Evolutionary conservation across 2,329 filamentous ascomycete species (phyloP).

Genomic region (Trematosphaeria pertusa): DNA sequence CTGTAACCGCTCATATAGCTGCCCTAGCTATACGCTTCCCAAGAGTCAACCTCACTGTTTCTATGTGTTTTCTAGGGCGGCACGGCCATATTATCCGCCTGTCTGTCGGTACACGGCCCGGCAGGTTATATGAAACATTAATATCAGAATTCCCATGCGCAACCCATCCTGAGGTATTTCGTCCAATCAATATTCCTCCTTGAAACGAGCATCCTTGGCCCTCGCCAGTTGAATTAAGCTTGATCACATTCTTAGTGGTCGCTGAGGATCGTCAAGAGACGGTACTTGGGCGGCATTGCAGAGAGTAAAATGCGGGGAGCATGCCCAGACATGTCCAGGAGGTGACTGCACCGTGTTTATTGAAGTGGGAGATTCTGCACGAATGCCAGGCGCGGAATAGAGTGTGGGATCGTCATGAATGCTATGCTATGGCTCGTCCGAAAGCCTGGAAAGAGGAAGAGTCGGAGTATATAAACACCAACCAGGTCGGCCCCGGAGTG

Average conservation of each 20-base stretch:
- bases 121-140: constrained; percentile 30
- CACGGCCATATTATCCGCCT: too few relatives aligned
- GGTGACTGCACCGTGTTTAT: constrained; percentile 26
- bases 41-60: too few relatives aligned
- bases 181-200: constrained; percentile 18
- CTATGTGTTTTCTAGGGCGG: too few relatives aligned
- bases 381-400: constrained; percentile 23
- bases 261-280: constrained; percentile 19
- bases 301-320: constrained; percentile 24
- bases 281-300: constrained; percentile 13
- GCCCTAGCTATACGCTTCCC: constrained; percentile 7
- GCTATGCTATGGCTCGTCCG: constrained; percentile 15
- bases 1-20: constrained; percentile 13
- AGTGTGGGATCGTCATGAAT: constrained; percentile 22
- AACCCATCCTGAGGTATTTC: constrained; percentile 7
- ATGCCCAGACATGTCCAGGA: constrained; percentile 23
- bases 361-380: constrained; percentile 16
- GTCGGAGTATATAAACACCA: constrained; percentile 20
- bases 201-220: constrained; percentile 16
- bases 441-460: constrained; percentile 11
- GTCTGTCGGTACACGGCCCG: constrained; percentile 19
- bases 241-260: constrained; percentile 13
- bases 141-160: constrained; percentile 8
- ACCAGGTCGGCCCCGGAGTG: not conserved
- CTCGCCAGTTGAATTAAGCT: constrained; percentile 12